Conservation (phyloP, 116 monocot genomes). For the Iris pallida region DNA sequence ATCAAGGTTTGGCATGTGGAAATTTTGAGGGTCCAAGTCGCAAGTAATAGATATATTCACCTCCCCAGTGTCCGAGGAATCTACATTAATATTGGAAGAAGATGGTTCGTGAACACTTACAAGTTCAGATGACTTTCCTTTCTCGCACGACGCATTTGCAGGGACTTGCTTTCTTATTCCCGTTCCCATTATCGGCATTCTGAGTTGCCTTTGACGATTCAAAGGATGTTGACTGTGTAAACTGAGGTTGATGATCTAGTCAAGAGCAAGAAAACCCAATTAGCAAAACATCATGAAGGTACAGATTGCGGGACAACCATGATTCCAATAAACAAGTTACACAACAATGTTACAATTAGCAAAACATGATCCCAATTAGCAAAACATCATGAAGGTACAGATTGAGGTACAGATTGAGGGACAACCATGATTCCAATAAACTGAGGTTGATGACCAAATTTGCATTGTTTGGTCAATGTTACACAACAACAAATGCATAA, state of each 20-base stretch:
- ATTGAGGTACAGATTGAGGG: too few relatives aligned
- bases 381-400: too few relatives aligned
- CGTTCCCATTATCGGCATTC: neutral
- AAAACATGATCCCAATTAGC: too few relatives aligned
- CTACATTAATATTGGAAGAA: slow-evolving; percentile 35
- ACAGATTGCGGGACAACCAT: neutral
- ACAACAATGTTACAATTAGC: neutral
- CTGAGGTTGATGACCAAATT: too few relatives aligned
- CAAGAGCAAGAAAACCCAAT: neutral
- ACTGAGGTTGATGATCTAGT: neutral
- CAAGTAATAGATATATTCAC: slow-evolving; percentile 47
- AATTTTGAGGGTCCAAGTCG: slow-evolving; percentile 20
- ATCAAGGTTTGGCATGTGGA: slow-evolving; percentile 40
- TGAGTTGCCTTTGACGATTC: neutral
- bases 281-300: neutral
- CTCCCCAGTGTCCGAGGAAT: slow-evolving; percentile 59
- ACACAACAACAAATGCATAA: too few relatives aligned
- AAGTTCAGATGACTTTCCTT: slow-evolving; percentile 12
- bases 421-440: too few relatives aligned
- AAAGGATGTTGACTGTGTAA: neutral
- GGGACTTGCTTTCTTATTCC: neutral
- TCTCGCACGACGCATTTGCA: neutral
- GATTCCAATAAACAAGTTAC: neutral
- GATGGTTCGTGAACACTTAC: slow-evolving; percentile 9
- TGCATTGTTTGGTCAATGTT: too few relatives aligned